Evolutionary conservation across 164 flowering plant species (phyloP).

Genomic region (Vitis vinifera): DNA sequence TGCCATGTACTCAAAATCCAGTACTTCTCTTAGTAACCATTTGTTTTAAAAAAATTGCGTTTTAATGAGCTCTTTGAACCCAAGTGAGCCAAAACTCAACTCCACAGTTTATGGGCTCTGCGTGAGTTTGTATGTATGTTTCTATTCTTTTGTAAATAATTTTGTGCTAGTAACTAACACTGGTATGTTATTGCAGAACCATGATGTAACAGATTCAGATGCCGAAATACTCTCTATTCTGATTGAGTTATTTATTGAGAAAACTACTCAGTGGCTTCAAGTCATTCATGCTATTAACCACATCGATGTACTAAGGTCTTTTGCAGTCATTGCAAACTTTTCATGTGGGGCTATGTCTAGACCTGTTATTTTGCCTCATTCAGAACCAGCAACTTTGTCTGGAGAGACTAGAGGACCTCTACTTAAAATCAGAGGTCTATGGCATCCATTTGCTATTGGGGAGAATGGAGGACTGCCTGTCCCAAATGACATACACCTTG

Average conservation of each 20-base stretch:
- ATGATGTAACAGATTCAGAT: conserved; percentile 61
- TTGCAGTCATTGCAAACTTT: conserved; percentile 65
- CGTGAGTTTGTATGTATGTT: background rate
- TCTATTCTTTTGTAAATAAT: background rate
- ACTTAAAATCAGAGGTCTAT: conserved; percentile 66
- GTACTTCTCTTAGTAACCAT: too few relatives aligned
- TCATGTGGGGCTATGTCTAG: conserved; percentile 69
- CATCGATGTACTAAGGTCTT: conserved; percentile 84
- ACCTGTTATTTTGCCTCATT: conserved; percentile 60
- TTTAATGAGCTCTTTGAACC: too few relatives aligned
- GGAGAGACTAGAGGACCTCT: conserved; percentile 49
- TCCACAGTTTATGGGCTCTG: too few relatives aligned
- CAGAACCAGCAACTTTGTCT: conserved; percentile 18
- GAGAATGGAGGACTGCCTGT: conserved; percentile 62
- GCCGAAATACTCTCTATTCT: conserved; percentile 78
- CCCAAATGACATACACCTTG: conserved; percentile 83
- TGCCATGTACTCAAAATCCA: too few relatives aligned
- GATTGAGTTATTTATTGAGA: conserved; percentile 74
- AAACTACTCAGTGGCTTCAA: conserved; percentile 66
- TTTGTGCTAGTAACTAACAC: conserved; percentile 8
- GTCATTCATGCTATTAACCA: conserved; percentile 66
- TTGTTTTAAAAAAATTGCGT: too few relatives aligned
- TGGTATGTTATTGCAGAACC: conserved; percentile 53
- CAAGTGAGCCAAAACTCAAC: too few relatives aligned
- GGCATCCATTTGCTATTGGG: conserved; percentile 95